Evolutionary conservation across 2,329 filamentous ascomycete genomes (phyloP), one percentile per base, ranked within the genome.

Genomic region (Ophiostoma piceae): DNA sequence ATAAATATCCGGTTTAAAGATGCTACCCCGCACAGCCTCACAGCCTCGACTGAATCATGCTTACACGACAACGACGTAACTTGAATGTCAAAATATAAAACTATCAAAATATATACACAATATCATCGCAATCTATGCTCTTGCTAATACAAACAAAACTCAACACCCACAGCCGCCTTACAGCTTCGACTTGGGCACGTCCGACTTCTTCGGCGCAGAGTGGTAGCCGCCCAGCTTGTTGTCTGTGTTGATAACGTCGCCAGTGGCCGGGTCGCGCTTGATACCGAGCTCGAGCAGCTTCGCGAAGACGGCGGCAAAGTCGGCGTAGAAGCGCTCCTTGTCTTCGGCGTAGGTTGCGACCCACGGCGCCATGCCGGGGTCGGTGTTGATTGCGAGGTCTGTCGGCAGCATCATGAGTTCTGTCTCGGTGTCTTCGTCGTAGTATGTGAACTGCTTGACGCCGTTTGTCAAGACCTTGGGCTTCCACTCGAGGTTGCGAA

Each of bases 391-490:
- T 70, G 90, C 90, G 82, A 96, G 88, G 78, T 98, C 94, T 73
- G 92, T 91, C 68, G 95, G 95, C 79, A 98, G 84, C 94, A 98
- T 98, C 95, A 98, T 98, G 76, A 98, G 83, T 86, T 96, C 93
- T 76, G 89, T 92, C 77, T 84, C 87, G 82, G 91, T 90, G 82
- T 98, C 94, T 82, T 96, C 89, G 79, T 90, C 66, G 26, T 67
- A 67, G 43, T 67, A 67, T 12, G 66, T 54, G 12, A 67, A 94
- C 85, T 96, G 94, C 81, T 89, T 88, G 74, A 93, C 92, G 32
- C 94, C 94, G 76, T 93, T 87, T 43, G 96, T 77, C 66, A 98
- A 85, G n/a, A 97, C 87, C 75, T 88, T 90, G 11, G 22, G 26
- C 14, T n/a, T 51, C 66, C 66, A 67, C 11, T 35, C 43, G 5